These are phyloP conservation scores for Sophora flavescens DNA, from an alignment of 306 rosid genomes.

Conservation along the genomic window DNA sequence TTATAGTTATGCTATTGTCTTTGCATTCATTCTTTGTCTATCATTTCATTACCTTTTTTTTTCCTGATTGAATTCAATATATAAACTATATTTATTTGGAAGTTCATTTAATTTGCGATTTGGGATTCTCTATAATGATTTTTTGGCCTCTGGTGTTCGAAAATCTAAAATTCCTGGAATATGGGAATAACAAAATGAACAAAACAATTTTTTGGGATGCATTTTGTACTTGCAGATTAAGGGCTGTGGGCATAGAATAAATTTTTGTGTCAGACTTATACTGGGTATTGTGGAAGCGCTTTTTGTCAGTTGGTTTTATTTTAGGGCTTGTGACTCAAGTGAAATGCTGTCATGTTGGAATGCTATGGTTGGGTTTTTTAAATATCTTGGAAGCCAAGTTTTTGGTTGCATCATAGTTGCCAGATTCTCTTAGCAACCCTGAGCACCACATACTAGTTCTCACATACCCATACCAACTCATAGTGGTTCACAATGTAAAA, in stretches of 20 bases:
- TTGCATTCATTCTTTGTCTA: neutral
- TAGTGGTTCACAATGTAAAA: no score
- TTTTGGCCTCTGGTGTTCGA: neutral
- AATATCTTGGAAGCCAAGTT: neutral
- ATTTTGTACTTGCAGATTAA: constrained; percentile 14
- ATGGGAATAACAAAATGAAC: neutral
- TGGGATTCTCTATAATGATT: constrained; percentile 8
- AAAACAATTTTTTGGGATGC: constrained; percentile 18
- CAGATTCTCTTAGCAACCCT: no score
- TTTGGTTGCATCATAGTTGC: neutral
- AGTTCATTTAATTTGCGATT: neutral
- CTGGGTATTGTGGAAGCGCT: neutral
- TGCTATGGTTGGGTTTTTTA: constrained; percentile 26
- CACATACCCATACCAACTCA: no score
- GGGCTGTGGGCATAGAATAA: neutral
- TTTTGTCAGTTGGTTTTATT: constrained; percentile 17
- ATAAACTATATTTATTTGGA: constrained; percentile 22
- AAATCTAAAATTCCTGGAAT: neutral
- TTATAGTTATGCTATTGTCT: constrained; percentile 6
- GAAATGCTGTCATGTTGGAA: constrained; percentile 28
- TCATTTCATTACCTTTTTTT: neutral
- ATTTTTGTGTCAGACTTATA: neutral
- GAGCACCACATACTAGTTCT: no score
- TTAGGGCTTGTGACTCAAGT: constrained; percentile 14
- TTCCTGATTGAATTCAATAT: neutral